These are phyloP conservation scores for Bruguiera gymnorhiza DNA, from an alignment of 345 rosid genomes.

Conservation along the genomic window DNA sequence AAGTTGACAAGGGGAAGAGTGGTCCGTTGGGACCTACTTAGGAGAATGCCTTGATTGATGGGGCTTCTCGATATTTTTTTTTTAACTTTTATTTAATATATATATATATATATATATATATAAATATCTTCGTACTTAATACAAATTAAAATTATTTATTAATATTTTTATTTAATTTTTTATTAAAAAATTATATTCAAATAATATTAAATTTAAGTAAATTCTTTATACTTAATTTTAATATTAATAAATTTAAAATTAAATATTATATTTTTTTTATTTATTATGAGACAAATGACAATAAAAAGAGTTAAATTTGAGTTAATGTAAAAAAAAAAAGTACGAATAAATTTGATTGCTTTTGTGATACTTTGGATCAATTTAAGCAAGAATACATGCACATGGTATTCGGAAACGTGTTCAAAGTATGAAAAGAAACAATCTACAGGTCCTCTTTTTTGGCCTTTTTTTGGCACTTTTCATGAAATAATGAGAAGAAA, in stretches of 20 bases:
- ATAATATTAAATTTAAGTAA: too few relatives aligned
- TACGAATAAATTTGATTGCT: not conserved
- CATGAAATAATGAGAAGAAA: not conserved
- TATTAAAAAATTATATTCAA: too few relatives aligned
- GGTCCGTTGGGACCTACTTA: slow-evolving; percentile 38
- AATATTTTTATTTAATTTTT: too few relatives aligned
- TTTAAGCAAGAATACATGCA: not conserved
- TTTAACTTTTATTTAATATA: not conserved
- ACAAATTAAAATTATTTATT: too few relatives aligned
- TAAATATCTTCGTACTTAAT: too few relatives aligned
- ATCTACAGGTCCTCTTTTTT: not conserved
- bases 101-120: too few relatives aligned
- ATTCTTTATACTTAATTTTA: too few relatives aligned
- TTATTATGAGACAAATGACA: too few relatives aligned
- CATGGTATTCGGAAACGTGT: not conserved
- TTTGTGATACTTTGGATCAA: not conserved
- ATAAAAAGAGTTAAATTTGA: too few relatives aligned
- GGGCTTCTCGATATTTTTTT: slow-evolving; percentile 26
- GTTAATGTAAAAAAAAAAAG: too few relatives aligned
- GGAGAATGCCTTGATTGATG: slow-evolving; percentile 16
- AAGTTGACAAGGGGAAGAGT: slow-evolving; percentile 23
- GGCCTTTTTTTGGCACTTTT: not conserved
- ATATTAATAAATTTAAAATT: too few relatives aligned
- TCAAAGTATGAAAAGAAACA: not conserved
- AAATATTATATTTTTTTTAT: too few relatives aligned